Percentiles rank a stretch among this genome's conserved stretches.
Conservation (phyloP, 164 flowering plant species). For the Berberis thunbergii region DNA sequence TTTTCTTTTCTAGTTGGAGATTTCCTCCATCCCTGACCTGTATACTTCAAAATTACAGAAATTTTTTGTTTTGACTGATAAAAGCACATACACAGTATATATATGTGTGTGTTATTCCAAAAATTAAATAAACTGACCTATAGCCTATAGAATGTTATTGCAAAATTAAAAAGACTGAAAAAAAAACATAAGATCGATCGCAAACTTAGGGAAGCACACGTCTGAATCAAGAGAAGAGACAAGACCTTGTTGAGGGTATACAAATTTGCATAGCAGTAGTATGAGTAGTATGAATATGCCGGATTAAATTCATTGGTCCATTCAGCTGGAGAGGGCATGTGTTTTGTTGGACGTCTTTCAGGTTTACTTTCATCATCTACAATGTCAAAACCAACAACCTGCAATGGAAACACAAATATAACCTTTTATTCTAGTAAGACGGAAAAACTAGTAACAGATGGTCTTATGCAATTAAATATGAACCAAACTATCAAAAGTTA, state of each 20-base stretch:
- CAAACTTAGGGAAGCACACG: neutral
- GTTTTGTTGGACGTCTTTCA: constrained; percentile 64
- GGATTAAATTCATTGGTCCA: constrained; percentile 70
- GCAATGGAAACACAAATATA: constrained; percentile 5
- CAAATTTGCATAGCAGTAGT: constrained; percentile 53
- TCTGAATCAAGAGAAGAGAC: neutral
- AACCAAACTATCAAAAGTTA: too few species aligned
- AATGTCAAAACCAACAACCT: constrained; percentile 66
- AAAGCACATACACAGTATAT: too few species aligned
- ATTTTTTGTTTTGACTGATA: too few species aligned
- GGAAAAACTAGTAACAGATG: too few species aligned
- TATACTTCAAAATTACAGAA: too few species aligned
- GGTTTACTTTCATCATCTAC: constrained; percentile 74
- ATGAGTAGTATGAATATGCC: constrained; percentile 52
- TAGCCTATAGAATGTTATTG: too few species aligned
- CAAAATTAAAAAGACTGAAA: too few species aligned
- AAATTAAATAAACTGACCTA: too few species aligned
- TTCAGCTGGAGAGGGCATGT: constrained; percentile 56
- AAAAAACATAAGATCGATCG: neutral
- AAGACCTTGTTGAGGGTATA: constrained; percentile 51
- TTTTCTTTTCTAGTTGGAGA: too few species aligned
- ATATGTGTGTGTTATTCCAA: too few species aligned
- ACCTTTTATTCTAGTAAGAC: neutral
- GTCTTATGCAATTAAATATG: too few species aligned
- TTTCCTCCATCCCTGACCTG: too few species aligned